Conservation (phyloP, 169 alveolate species). For the Cryptosporidium parvum region DNA sequence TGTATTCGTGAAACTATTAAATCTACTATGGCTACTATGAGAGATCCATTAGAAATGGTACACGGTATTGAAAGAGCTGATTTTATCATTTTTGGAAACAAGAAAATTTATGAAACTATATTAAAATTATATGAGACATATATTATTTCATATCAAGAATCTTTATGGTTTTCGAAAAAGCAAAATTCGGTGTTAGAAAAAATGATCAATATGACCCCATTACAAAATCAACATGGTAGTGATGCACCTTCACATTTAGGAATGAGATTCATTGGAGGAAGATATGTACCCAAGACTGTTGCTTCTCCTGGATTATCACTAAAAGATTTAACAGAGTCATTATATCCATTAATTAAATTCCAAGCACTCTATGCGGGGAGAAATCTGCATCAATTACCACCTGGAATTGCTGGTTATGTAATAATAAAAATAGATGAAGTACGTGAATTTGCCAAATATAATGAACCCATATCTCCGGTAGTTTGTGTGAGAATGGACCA, state of each 20-base stretch:
- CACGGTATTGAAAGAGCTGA: conserved; percentile 77
- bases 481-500: conserved; percentile 75
- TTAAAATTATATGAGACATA: conserved; percentile 59
- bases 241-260: conserved; percentile 75
- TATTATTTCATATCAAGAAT: conserved; percentile 67
- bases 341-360: conserved; percentile 75
- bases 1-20: conserved; percentile 74
- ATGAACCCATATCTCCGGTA: conserved; percentile 70
- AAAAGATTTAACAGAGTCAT: conserved; percentile 63
- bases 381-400: conserved; percentile 71
- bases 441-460: conserved; percentile 71
- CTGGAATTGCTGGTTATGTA: conserved; percentile 74
- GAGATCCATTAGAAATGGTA: conserved; percentile 70
- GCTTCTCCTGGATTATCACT: conserved; percentile 69
- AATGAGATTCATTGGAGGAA: conserved; percentile 73
- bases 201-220: conserved; percentile 74
- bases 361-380: conserved; percentile 76
- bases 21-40: conserved; percentile 71
- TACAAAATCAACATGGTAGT: conserved; percentile 74
- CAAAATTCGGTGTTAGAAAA: conserved; percentile 70
- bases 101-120: conserved; percentile 60
- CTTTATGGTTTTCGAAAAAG: conserved; percentile 62
- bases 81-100: conserved; percentile 65
- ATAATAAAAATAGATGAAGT: conserved; percentile 75
- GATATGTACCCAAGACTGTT: conserved; percentile 75